A percentile compares a stretch with the other conserved stretches of the same genome.
Evolutionary conservation across 2,329 filamentous ascomycete genomes (phyloP).

Genomic region (Cladosporium sp.): DNA sequence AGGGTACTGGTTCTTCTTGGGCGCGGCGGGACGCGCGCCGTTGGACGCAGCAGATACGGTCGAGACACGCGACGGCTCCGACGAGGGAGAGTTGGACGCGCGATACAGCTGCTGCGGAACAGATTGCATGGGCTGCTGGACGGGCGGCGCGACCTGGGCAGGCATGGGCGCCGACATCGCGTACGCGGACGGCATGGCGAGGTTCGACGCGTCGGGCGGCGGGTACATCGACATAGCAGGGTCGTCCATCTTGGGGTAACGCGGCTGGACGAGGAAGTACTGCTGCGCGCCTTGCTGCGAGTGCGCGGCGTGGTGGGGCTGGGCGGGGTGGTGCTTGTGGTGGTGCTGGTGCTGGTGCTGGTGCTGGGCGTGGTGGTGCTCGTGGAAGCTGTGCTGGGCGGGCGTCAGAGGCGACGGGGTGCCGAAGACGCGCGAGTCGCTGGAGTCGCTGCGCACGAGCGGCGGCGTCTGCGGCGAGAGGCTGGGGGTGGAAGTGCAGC

Average conservation of each 20-base stretch:
- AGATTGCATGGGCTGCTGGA: slow-evolving; percentile 16
- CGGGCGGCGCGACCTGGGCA: background rate
- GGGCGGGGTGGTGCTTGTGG: slow-evolving; percentile 18
- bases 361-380: slow-evolving; percentile 17
- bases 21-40: slow-evolving; percentile 19
- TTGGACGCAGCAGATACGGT: slow-evolving; percentile 40
- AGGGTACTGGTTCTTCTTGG: slow-evolving; percentile 63
- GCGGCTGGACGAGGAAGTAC: slow-evolving; percentile 16
- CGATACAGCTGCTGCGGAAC: slow-evolving; percentile 18
- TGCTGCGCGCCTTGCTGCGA: slow-evolving; percentile 12
- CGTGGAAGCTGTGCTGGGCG: slow-evolving; percentile 29
- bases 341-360: slow-evolving; percentile 29
- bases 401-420: slow-evolving; percentile 45
- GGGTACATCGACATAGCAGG: slow-evolving; percentile 29
- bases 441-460: slow-evolving; percentile 41
- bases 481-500: slow-evolving; percentile 40
- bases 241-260: slow-evolving; percentile 31
- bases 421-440: slow-evolving; percentile 38
- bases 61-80: slow-evolving; percentile 39
- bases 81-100: slow-evolving; percentile 44
- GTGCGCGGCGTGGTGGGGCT: background rate
- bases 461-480: slow-evolving; percentile 42
- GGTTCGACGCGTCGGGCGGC: slow-evolving; percentile 27
- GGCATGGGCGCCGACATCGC: slow-evolving; percentile 24
- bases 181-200: slow-evolving; percentile 26